phyloP scores from a whole-genome alignment of 371 early-diverging fungal genomes.

The Syncephalastrum sp. region DNA sequence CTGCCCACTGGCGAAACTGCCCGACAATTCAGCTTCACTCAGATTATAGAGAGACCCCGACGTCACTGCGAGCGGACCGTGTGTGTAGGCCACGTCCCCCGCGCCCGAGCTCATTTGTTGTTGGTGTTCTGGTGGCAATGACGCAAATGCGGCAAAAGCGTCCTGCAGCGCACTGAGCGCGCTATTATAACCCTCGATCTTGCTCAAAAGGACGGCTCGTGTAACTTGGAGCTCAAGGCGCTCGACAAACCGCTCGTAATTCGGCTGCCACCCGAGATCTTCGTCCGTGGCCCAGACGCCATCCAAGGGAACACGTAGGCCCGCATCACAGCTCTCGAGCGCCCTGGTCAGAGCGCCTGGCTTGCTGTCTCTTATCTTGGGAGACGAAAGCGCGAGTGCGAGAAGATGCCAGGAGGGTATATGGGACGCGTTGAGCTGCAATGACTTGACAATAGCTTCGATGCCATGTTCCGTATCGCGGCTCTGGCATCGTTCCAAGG shows the following conservation, averaged over 20 bases:
- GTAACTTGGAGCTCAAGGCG: constrained; percentile 62
- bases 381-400: constrained; percentile 72
- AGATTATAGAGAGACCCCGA: constrained; percentile 35
- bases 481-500: constrained; percentile 78
- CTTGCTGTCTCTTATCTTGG: constrained; percentile 4
- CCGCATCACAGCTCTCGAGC: constrained; percentile 72
- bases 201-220: constrained; percentile 50
- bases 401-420: constrained; percentile 87
- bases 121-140: constrained; percentile 27
- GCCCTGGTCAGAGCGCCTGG: constrained; percentile 53
- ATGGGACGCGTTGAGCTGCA: constrained; percentile 60
- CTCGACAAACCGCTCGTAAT: constrained; percentile 52
- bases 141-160: constrained; percentile 62
- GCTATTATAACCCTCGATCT: constrained; percentile 50
- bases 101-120: no score
- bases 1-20: background rate
- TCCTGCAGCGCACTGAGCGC: constrained; percentile 55
- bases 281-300: constrained; percentile 17
- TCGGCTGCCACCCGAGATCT: constrained; percentile 8
- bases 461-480: constrained; percentile 77
- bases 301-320: constrained; percentile 50
- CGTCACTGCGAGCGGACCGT: constrained; percentile 15
- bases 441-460: constrained; percentile 55
- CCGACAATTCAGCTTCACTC: constrained; percentile 15
- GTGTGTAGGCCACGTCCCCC: no score